Evolutionary conservation across 768 basidiomycete species (phyloP).

Genomic region (Cystoderma amianthinum): DNA sequence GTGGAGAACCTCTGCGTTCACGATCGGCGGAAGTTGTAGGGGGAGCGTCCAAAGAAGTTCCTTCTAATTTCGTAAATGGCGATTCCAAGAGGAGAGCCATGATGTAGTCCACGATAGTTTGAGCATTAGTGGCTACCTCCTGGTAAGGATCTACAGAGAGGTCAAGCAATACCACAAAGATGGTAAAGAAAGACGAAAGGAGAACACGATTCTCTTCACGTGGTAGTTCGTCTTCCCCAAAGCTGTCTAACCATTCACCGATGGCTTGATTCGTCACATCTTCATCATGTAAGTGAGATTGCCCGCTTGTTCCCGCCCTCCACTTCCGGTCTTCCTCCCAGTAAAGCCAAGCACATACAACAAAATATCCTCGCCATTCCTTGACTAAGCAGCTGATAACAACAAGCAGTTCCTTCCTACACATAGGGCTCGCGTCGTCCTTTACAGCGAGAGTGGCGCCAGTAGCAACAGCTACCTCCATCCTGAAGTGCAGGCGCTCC

Average conservation of each 20-base stretch:
- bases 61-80: conserved; percentile 72
- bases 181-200: conserved; percentile 90
- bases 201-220: conserved; percentile 78
- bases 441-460: conserved; percentile 84
- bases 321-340: conserved; percentile 85
- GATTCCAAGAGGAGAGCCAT: conserved; percentile 87
- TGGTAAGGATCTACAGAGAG: conserved; percentile 89
- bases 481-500: conserved; percentile 72
- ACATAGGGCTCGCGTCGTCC: conserved; percentile 95
- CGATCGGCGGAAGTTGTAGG: conserved; percentile 35
- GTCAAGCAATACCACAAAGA: conserved; percentile 83
- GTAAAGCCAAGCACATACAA: conserved; percentile 94
- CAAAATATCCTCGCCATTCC: conserved; percentile 95
- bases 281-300: conserved; percentile 42
- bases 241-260: conserved; percentile 69
- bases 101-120: conserved; percentile 88
- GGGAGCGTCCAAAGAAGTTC: conserved; percentile 51
- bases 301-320: conserved; percentile 30
- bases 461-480: conserved; percentile 91
- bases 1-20: conserved; percentile 19
- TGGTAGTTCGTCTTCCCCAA: conserved; percentile 55
- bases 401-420: conserved; percentile 87
- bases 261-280: conserved; percentile 69
- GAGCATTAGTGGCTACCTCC: conserved; percentile 87
- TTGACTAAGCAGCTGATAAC: conserved; percentile 90